These are phyloP conservation scores for Dacryopinax spathularia DNA, from an alignment of 768 basidiomycete genomes.

Conservation along the genomic window DNA sequence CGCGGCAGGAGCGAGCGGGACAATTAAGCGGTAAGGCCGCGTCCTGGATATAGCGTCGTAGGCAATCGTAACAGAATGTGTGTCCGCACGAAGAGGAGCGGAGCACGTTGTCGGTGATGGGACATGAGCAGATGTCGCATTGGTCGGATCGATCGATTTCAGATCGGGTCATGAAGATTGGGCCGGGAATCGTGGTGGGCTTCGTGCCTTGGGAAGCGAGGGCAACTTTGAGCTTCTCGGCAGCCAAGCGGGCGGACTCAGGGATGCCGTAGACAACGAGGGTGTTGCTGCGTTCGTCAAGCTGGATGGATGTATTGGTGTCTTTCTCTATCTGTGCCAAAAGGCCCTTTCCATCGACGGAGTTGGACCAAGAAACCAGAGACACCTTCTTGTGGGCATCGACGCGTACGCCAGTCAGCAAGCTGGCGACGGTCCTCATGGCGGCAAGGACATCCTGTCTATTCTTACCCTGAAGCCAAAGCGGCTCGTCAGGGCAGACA, in stretches of 20 bases:
- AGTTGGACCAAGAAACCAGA: constrained; percentile 36
- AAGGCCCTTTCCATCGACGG: constrained; percentile 32
- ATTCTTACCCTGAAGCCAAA: constrained; percentile 40
- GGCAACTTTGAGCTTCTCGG: neutral
- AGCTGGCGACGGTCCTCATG: constrained; percentile 47
- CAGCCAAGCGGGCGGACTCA: constrained; percentile 12
- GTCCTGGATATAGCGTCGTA: neutral
- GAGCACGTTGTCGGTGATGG: neutral
- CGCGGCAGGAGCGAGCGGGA: neutral
- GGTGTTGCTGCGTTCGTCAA: constrained; percentile 23
- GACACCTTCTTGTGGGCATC: constrained; percentile 9
- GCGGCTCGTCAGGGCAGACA: constrained; percentile 15
- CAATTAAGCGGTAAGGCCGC: constrained; percentile 1
- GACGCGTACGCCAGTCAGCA: constrained; percentile 47
- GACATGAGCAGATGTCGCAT: neutral
- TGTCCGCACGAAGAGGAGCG: neutral
- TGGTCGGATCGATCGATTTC: neutral
- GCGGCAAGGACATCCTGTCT: constrained; percentile 38
- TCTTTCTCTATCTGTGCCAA: constrained; percentile 31
- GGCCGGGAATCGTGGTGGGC: neutral
- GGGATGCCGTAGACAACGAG: constrained; percentile 43
- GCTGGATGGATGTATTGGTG: constrained; percentile 32
- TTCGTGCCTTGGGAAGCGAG: neutral
- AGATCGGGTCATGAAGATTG: constrained; percentile 1
- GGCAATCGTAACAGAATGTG: constrained; percentile 4